These are phyloP conservation scores for Purpureocillium takamizusanense DNA, from an alignment of 2,329 filamentous ascomycete species.

Conservation along the genomic window DNA sequence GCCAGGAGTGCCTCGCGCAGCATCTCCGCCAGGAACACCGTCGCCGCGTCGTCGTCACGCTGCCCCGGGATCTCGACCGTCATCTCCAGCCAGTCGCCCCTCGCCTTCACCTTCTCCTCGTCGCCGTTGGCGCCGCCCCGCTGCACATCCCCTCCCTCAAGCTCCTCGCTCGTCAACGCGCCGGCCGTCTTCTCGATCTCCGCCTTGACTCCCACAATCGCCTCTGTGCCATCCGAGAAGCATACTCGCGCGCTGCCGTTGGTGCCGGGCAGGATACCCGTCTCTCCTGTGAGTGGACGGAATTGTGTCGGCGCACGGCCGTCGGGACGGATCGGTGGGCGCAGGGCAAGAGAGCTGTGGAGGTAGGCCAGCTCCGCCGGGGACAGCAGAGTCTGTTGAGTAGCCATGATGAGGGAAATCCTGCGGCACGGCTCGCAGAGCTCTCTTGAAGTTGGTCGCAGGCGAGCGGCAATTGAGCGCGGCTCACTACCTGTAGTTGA, in stretches of 20 bases:
- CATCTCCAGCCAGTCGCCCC: slow-evolving; percentile 75
- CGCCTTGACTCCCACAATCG: slow-evolving; percentile 89
- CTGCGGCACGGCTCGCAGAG: not conserved
- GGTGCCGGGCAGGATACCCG: slow-evolving; percentile 76
- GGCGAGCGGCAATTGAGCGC: slow-evolving; percentile 1
- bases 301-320: slow-evolving; percentile 77
- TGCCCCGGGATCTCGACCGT: slow-evolving; percentile 85
- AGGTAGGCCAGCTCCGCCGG: slow-evolving; percentile 95
- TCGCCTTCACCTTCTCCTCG: slow-evolving; percentile 30
- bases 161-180: slow-evolving; percentile 15
- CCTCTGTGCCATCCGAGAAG: slow-evolving; percentile 91
- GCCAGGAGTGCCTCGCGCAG: slow-evolving; percentile 76
- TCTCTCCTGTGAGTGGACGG: slow-evolving; percentile 83
- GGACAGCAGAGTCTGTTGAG: slow-evolving; percentile 69
- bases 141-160: slow-evolving; percentile 18
- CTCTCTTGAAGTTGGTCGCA: not conserved
- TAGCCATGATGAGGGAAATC: slow-evolving; percentile 41
- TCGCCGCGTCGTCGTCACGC: slow-evolving; percentile 83
- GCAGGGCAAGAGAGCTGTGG: slow-evolving; percentile 73
- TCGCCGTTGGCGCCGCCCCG: slow-evolving; percentile 30
- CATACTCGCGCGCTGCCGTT: slow-evolving; percentile 92
- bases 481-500: not conserved
- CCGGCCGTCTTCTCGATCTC: slow-evolving; percentile 70
- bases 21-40: slow-evolving; percentile 82
- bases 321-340: slow-evolving; percentile 82